Conservation (phyloP, 352 stramenopile genomes). For the Phytopythium delawarense region DNA sequence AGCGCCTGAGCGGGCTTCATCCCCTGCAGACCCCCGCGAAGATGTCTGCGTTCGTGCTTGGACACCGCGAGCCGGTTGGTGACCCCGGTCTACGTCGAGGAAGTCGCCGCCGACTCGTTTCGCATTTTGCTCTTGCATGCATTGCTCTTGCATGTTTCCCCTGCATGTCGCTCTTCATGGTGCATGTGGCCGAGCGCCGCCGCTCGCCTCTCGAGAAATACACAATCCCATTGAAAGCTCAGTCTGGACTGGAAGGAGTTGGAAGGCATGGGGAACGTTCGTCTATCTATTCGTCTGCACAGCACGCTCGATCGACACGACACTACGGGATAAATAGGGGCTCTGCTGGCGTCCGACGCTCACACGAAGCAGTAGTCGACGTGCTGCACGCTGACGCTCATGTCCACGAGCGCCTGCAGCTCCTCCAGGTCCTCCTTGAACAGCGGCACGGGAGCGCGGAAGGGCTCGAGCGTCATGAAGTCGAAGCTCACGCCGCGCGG, state of each 20-base stretch:
- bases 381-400: conserved; percentile 8
- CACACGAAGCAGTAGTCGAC: background rate
- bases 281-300: background rate
- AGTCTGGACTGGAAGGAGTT: background rate
- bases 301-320: background rate
- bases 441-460: conserved; percentile 24
- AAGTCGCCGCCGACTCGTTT: background rate
- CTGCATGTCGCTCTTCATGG: background rate
- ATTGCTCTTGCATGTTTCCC: background rate
- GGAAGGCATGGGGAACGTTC: background rate
- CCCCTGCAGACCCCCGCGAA: background rate
- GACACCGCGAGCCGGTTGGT: background rate
- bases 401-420: conserved; percentile 30
- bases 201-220: background rate
- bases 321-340: conserved; percentile 4
- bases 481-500: conserved; percentile 17
- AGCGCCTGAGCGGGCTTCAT: conserved; percentile 20
- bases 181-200: background rate
- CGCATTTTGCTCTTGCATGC: background rate
- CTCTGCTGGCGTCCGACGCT: background rate
- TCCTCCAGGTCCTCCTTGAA: conserved; percentile 37
- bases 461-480: conserved; percentile 24
- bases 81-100: background rate
- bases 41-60: background rate
- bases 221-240: background rate